Percentiles rank a stretch among this genome's conserved stretches.
These are phyloP conservation scores for Metschnikowia aberdeeniae DNA, from an alignment of 805 yeast genomes.

Conservation along the genomic window DNA sequence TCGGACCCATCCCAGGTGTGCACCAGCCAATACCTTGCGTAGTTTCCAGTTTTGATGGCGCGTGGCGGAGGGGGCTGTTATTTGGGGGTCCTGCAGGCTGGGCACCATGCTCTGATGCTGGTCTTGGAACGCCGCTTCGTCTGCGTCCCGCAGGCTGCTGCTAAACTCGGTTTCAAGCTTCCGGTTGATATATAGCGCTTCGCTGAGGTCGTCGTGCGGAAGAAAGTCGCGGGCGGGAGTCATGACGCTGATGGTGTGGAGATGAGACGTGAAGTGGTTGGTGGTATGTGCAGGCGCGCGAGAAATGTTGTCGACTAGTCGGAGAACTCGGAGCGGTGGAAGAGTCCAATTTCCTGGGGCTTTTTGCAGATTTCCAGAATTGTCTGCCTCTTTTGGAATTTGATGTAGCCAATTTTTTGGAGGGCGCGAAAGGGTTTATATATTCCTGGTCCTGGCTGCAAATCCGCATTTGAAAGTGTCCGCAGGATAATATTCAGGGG, in stretches of 20 bases:
- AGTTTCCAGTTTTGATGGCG: conserved; percentile 52
- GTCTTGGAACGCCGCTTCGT: not conserved
- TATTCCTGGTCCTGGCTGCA: too few species aligned
- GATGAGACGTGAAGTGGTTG: not conserved
- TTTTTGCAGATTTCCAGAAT: too few species aligned
- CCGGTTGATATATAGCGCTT: conserved; percentile 27
- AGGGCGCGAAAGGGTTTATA: too few species aligned
- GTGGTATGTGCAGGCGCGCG: not conserved
- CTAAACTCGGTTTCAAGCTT: conserved; percentile 23
- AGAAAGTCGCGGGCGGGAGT: conserved; percentile 16
- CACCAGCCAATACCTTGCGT: conserved; percentile 65
- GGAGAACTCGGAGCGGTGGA: not conserved
- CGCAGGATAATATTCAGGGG: too few species aligned
- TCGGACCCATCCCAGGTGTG: conserved; percentile 92
- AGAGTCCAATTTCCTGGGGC: too few species aligned
- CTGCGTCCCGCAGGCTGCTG: not conserved
- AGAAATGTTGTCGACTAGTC: not conserved
- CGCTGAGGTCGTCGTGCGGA: conserved; percentile 29
- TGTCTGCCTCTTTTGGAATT: too few species aligned
- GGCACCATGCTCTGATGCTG: not conserved
- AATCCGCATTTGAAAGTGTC: too few species aligned
- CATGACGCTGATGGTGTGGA: not conserved
- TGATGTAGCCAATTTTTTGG: too few species aligned
- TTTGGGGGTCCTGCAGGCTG: not conserved
- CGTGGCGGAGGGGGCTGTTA: not conserved